phyloP scores from a whole-genome alignment of 352 stramenopile genomes.

The Phytophthora pluvialis region DNA sequence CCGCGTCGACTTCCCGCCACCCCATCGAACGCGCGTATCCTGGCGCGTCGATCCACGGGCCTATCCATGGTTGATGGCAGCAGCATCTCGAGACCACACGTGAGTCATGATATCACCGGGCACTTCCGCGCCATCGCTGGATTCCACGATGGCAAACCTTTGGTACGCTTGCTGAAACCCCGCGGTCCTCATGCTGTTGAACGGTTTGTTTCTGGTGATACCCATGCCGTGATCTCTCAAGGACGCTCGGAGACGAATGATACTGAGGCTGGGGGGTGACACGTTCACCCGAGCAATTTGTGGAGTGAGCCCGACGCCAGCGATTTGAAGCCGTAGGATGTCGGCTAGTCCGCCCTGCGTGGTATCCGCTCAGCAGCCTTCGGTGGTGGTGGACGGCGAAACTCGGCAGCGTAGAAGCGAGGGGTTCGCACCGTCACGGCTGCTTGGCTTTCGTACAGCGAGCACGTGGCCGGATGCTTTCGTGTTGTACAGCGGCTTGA shows the following conservation, averaged over 20 bases:
- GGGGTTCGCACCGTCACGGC: neutral
- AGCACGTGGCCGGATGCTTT: neutral
- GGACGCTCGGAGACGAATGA: neutral
- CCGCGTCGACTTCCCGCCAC: conserved; percentile 12
- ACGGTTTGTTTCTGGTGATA: conserved; percentile 8
- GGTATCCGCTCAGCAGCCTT: conserved; percentile 20
- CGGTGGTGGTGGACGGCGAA: neutral
- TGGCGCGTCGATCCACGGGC: neutral
- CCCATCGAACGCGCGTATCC: conserved; percentile 17
- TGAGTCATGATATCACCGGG: conserved; percentile 5
- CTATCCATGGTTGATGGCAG: conserved; percentile 30
- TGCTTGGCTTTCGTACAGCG: neutral
- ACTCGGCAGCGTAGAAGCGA: no score
- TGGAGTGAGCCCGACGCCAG: conserved; percentile 4
- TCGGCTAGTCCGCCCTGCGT: conserved; percentile 12
- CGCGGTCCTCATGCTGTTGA: conserved; percentile 1
- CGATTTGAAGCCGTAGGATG: conserved; percentile 33
- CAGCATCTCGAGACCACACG: neutral
- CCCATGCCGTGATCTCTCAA: no score
- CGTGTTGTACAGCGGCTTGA: no score
- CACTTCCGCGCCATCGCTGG: conserved; percentile 9
- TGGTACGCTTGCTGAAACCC: conserved; percentile 12
- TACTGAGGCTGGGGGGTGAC: conserved; percentile 4
- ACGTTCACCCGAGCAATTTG: conserved; percentile 12
- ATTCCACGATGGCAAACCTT: conserved; percentile 9